These are phyloP conservation scores for Alternaria gaisen DNA, from an alignment of 2,329 filamentous ascomycete species.

Conservation along the genomic window DNA sequence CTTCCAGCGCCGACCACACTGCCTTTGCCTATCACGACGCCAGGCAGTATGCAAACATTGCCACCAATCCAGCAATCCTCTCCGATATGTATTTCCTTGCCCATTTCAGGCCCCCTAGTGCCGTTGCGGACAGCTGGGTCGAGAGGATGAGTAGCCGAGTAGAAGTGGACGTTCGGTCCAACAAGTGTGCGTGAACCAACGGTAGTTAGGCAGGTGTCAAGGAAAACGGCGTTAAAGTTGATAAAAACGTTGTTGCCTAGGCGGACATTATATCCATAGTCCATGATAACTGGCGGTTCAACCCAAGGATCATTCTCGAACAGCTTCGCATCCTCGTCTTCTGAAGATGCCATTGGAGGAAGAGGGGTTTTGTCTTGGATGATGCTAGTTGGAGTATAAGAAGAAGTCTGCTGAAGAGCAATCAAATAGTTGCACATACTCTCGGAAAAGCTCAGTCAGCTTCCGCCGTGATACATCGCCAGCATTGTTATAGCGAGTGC, in stretches of 20 bases:
- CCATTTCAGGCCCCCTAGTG: slow-evolving; percentile 76
- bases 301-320: slow-evolving; percentile 74
- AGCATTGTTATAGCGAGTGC: slow-evolving; percentile 69
- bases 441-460: slow-evolving; percentile 73
- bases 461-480: slow-evolving; percentile 68
- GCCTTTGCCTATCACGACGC: slow-evolving; percentile 80
- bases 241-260: slow-evolving; percentile 77
- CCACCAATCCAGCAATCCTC: slow-evolving; percentile 70
- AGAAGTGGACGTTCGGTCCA: slow-evolving; percentile 81
- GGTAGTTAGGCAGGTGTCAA: slow-evolving; percentile 78
- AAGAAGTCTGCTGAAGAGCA: not conserved
- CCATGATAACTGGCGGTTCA: slow-evolving; percentile 73
- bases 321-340: slow-evolving; percentile 70
- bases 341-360: slow-evolving; percentile 65
- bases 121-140: slow-evolving; percentile 79
- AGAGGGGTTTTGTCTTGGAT: slow-evolving; percentile 69
- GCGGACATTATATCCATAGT: slow-evolving; percentile 80
- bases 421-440: slow-evolving; percentile 62
- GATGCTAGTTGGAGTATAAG: slow-evolving; percentile 60
- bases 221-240: slow-evolving; percentile 76
- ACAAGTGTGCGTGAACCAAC: slow-evolving; percentile 81
- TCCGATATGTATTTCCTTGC: slow-evolving; percentile 76
- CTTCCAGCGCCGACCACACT: slow-evolving; percentile 80
- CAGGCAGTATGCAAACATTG: slow-evolving; percentile 69
- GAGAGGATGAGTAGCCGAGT: slow-evolving; percentile 77